Conservation (phyloP, 73 alveolate genomes). For the Symbiodinium pilosum region DNA sequence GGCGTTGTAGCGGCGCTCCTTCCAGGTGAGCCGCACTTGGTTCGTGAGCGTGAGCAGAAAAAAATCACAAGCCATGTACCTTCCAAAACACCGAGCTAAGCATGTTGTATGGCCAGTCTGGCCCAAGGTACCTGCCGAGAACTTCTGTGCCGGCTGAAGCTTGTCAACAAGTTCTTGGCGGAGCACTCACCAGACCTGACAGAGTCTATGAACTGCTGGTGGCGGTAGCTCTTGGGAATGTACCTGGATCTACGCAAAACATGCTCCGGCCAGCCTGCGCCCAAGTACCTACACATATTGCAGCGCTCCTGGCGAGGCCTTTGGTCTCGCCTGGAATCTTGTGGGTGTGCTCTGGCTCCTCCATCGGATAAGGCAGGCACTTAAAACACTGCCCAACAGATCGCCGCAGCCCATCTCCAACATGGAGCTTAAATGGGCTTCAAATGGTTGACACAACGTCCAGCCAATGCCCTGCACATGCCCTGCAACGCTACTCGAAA, state of each 20-base stretch:
- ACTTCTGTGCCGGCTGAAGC: background rate
- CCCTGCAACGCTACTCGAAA: too few species aligned
- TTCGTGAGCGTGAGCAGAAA: background rate
- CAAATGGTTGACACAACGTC: too few species aligned
- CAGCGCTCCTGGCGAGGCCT: slow-evolving; percentile 71
- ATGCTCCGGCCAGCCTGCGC: background rate
- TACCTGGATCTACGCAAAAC: background rate
- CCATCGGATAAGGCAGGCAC: too few species aligned
- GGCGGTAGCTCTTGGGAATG: slow-evolving; percentile 72
- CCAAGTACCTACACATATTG: too few species aligned
- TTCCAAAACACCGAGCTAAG: slow-evolving; percentile 66
- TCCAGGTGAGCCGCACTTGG: background rate
- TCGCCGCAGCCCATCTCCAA: too few species aligned
- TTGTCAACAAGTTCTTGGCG: background rate
- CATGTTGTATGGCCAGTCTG: slow-evolving; percentile 67
- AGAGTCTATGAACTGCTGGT: slow-evolving; percentile 88
- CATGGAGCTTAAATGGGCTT: too few species aligned
- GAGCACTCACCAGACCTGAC: slow-evolving; percentile 50
- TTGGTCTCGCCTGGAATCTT: slow-evolving; percentile 38
- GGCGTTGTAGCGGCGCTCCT: slow-evolving; percentile 83
- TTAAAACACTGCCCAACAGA: too few species aligned
- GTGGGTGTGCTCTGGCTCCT: slow-evolving; percentile 72
- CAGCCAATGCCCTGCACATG: too few species aligned
- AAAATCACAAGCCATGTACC: background rate
- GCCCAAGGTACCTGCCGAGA: slow-evolving; percentile 24